Percentiles rank a stretch among this genome's conserved stretches.
phyloP scores from a whole-genome alignment of 129 eudicot genomes.

The Cynara cardunculus region DNA sequence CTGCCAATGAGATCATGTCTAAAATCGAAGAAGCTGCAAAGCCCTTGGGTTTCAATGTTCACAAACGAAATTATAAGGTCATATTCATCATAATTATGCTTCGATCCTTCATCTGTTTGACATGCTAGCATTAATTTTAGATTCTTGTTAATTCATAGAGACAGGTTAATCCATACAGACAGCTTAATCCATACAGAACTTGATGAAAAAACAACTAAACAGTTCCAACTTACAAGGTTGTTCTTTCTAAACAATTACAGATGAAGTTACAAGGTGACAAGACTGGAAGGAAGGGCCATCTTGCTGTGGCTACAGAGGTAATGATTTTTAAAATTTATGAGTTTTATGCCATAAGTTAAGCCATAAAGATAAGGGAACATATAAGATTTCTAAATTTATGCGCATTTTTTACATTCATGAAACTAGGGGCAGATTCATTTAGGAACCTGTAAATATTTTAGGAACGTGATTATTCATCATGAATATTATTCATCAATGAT shows the following conservation, averaged over 20 bases:
- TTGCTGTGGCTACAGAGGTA: slow-evolving; percentile 95
- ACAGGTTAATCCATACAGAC: background rate
- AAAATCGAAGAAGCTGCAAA: slow-evolving; percentile 95
- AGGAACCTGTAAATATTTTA: background rate
- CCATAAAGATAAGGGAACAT: background rate
- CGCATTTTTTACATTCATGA: background rate
- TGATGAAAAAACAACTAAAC: background rate
- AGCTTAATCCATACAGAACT: background rate
- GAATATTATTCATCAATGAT: too few species aligned
- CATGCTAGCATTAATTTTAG: background rate
- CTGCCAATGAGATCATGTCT: slow-evolving; percentile 80
- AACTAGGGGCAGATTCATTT: background rate
- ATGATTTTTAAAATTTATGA: background rate
- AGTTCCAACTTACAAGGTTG: background rate
- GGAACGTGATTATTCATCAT: background rate
- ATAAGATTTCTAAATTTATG: background rate
- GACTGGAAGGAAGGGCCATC: slow-evolving; percentile 92
- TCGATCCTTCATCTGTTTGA: background rate
- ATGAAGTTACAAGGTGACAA: slow-evolving; percentile 88
- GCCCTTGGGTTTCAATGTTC: slow-evolving; percentile 83
- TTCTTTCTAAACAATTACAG: slow-evolving; percentile 31
- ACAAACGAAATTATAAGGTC: slow-evolving; percentile 83
- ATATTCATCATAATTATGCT: background rate
- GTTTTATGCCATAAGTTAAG: background rate
- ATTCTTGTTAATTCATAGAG: background rate